Percentiles rank a stretch among this genome's conserved stretches.
Conservation (phyloP, 345 rosid genomes). For the Gossypium mustelinum region DNA sequence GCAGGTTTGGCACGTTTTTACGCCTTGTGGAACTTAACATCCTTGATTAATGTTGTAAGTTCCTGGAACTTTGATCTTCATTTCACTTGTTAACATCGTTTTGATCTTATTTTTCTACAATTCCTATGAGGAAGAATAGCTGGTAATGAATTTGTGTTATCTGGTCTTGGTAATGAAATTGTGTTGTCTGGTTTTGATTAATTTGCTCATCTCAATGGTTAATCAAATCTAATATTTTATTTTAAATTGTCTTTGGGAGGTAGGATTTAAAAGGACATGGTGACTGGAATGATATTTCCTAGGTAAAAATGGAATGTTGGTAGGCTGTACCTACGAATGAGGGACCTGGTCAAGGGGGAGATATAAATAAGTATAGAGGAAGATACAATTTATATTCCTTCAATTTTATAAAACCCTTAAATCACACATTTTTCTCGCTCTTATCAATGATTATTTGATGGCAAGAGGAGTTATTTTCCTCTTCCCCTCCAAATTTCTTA, state of each 20-base stretch:
- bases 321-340: not conserved
- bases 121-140: not conserved
- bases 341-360: not conserved
- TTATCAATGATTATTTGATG: not conserved
- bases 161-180: too few relatives aligned
- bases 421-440: not conserved
- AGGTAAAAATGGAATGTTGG: too few relatives aligned
- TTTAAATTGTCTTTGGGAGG: too few relatives aligned
- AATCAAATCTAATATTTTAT: too few relatives aligned
- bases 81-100: not conserved
- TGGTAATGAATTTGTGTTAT: not conserved
- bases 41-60: slow-evolving; percentile 7
- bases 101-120: not conserved
- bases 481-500: not conserved
- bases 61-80: not conserved
- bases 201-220: too few relatives aligned
- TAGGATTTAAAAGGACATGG: too few relatives aligned
- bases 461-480: not conserved
- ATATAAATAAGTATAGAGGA: too few relatives aligned
- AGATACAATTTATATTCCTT: not conserved
- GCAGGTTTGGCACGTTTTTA: slow-evolving; percentile 94
- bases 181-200: too few relatives aligned
- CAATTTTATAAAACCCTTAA: not conserved
- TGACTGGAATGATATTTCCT: too few relatives aligned
- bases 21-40: not conserved